Evolutionary conservation across 75 land plant genomes (phyloP).

Genomic region (Picea sitchensis): DNA sequence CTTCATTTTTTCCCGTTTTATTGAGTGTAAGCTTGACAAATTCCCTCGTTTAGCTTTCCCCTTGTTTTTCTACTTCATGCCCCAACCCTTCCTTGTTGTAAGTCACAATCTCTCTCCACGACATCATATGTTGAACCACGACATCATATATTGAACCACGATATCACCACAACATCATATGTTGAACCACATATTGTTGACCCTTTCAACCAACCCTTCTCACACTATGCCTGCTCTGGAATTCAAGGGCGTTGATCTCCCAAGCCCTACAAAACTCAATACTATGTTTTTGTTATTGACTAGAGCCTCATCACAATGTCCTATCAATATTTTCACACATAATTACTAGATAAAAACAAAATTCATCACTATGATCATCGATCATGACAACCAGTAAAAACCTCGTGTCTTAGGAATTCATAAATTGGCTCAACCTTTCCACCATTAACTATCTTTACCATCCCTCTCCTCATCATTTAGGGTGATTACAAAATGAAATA

Average conservation of each 20-base stretch:
- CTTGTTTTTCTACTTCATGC: no score
- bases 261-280: neutral
- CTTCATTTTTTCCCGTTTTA: no score
- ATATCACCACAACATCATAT: neutral
- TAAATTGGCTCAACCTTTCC: neutral
- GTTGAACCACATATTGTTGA: no score
- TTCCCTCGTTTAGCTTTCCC: no score
- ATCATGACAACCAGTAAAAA: neutral
- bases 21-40: no score
- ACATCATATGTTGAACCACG: neutral
- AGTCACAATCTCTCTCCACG: neutral
- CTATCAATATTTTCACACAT: neutral
- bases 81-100: neutral
- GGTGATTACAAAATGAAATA: neutral
- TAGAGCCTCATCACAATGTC: neutral
- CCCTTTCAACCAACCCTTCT: neutral
- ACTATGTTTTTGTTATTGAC: neutral
- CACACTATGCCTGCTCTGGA: neutral
- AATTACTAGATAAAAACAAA: neutral
- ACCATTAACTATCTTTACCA: no score
- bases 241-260: neutral
- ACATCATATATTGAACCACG: no score
- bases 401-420: neutral
- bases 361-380: neutral
- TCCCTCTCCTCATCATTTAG: neutral